Evolutionary conservation across 192 early-diverging fungal genomes (phyloP).

Genomic region (Umbelopsis isabellina): DNA sequence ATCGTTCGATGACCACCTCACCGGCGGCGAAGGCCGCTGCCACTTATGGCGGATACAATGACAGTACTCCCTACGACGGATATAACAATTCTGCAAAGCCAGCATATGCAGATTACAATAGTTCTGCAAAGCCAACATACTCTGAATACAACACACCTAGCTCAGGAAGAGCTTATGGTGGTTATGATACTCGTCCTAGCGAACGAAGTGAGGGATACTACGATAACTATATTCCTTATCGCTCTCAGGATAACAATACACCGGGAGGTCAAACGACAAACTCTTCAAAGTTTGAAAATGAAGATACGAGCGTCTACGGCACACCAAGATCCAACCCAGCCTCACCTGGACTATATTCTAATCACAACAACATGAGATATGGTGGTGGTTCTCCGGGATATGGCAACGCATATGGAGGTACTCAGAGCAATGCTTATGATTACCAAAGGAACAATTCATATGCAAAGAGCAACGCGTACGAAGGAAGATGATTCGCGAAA

Average conservation of each 20-base stretch:
- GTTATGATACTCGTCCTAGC: background rate
- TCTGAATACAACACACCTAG: background rate
- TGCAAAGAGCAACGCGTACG: constrained; percentile 1
- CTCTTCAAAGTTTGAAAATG: background rate
- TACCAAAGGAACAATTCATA: background rate
- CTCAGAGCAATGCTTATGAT: background rate
- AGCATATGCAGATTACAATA: background rate
- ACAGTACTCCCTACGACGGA: background rate
- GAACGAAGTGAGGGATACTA: background rate
- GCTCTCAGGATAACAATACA: background rate
- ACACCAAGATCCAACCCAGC: background rate
- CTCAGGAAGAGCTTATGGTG: background rate
- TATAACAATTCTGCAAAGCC: background rate
- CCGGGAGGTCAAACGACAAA: background rate
- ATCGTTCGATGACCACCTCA: background rate
- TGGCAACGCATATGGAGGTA: background rate
- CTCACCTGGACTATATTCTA: background rate
- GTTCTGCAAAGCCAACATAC: background rate
- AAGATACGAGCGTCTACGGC: background rate
- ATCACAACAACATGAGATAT: background rate
- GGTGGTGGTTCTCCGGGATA: background rate
- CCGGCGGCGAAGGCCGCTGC: constrained; percentile 2
- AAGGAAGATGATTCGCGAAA: background rate
- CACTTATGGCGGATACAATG: constrained; percentile 2
- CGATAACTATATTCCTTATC: constrained; percentile 8